These are phyloP conservation scores for Saccharomyces paradoxus DNA, from an alignment of 805 yeast genomes.

Conservation along the genomic window DNA sequence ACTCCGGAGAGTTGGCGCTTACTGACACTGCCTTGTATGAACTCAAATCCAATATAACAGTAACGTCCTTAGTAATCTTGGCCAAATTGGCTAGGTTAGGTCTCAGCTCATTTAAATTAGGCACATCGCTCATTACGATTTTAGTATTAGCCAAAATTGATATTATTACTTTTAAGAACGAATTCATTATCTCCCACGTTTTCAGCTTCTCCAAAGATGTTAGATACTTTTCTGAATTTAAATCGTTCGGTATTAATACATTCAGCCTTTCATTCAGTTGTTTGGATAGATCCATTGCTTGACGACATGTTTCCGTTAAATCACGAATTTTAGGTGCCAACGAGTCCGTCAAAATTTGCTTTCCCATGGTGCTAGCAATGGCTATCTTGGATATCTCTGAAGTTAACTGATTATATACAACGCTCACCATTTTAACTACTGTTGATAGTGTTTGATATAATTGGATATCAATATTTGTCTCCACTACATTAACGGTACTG, in stretches of 20 bases:
- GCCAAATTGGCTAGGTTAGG: slow-evolving; percentile 76
- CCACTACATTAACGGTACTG: slow-evolving; percentile 16
- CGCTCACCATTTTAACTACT: slow-evolving; percentile 62
- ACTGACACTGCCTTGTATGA: slow-evolving; percentile 36
- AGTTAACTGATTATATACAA: slow-evolving; percentile 69
- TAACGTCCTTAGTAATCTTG: slow-evolving; percentile 83
- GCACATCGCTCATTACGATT: slow-evolving; percentile 70
- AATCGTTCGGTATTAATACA: slow-evolving; percentile 32
- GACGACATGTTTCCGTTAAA: slow-evolving; percentile 64
- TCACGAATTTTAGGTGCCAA: slow-evolving; percentile 61
- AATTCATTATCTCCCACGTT: slow-evolving; percentile 81
- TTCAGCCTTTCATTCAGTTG: slow-evolving; percentile 49
- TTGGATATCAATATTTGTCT: slow-evolving; percentile 54
- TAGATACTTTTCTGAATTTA: slow-evolving; percentile 31
- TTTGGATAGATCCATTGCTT: slow-evolving; percentile 76
- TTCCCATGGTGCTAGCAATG: slow-evolving; percentile 38
- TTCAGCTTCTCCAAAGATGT: slow-evolving; percentile 45
- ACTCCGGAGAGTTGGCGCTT: slow-evolving; percentile 7
- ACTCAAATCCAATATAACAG: slow-evolving; percentile 70
- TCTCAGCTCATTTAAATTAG: slow-evolving; percentile 69
- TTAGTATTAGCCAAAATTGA: slow-evolving; percentile 79
- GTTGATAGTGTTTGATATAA: slow-evolving; percentile 54
- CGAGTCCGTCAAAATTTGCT: slow-evolving; percentile 29
- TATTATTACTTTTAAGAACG: slow-evolving; percentile 74
- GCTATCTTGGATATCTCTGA: slow-evolving; percentile 61